Base-by-base conservation (phyloP, 768 basidiomycete genomes). In the Candolleomyces eurysporus region DNA sequence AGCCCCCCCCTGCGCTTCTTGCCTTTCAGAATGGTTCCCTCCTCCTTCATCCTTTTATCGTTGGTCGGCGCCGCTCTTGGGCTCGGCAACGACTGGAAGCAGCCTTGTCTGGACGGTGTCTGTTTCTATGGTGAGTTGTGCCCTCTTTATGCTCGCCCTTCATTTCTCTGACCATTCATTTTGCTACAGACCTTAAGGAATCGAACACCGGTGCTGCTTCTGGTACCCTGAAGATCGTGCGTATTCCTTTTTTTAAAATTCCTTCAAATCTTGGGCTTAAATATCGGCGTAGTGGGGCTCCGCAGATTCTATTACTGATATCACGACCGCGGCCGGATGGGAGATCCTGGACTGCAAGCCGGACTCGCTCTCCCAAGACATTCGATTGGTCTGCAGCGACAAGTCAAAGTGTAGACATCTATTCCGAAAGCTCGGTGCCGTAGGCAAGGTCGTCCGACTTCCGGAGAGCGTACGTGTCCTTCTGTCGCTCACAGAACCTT, bases 21-120 rank as follows among this genome's bases (percentile, higher is more conserved):
- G 36, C 36, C 17, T 26, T 16, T 19, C 26, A 57, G 36, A 7
- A 57, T 57, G 55, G 5, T 46, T 21, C n/a, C 40, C 30, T 57
- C 55, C 55, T n/a, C 36, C 36, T 57, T 60, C 52, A 14, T 60
- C 39, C 11, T 59, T 14, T n/a, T 58, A 7, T 21, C 59, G 2
- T 21, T 52, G 30, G 40, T 60, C 7, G 26, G 55, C 11, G 36
- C 53, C 39, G 42, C 53, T 30, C 46, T 31, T 50, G 79, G 52
- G 7, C 30, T 76, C 17, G 66, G 70, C 42, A 81, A 80, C 61
- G 78, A 82, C 68, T 82, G 81, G 81, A 73, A 61, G 19, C 70
- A 73, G 58, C 77, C 75, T 4, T 78, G 76, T 62, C 67, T 75
- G 39, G 64, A 67, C 5, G 80, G 79, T 16, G 69, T 71, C 22